Evolutionary conservation across 805 yeast species (phyloP).

Genomic region (Kodamaea fukazawae): DNA sequence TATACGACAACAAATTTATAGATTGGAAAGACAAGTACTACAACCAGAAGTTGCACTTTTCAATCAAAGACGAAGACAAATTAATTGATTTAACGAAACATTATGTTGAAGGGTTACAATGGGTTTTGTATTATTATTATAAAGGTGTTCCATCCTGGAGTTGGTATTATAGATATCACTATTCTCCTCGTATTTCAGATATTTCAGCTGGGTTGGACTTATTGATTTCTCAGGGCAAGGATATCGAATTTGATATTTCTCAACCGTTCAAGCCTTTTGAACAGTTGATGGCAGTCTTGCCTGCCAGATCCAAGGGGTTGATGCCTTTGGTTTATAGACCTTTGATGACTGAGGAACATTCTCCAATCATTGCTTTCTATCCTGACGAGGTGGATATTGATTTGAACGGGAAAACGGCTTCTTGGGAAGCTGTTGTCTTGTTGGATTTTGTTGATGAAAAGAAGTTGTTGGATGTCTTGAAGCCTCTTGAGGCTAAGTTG

Average conservation of each 20-base stretch:
- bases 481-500: conserved; percentile 58
- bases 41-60: conserved; percentile 71
- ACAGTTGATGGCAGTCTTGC: conserved; percentile 95
- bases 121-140: conserved; percentile 93
- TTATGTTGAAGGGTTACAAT: conserved; percentile 91
- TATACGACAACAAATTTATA: conserved; percentile 72
- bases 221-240: conserved; percentile 30
- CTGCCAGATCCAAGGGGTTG: conserved; percentile 80
- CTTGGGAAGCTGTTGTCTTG: conserved; percentile 97
- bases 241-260: conserved; percentile 62
- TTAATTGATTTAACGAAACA: conserved; percentile 67
- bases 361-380: conserved; percentile 88
- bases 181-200: conserved; percentile 93
- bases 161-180: conserved; percentile 89
- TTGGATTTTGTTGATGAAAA: conserved; percentile 87
- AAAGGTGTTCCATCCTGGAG: conserved; percentile 93
- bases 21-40: conserved; percentile 87
- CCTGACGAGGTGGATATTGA: conserved; percentile 87
- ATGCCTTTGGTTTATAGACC: conserved; percentile 77
- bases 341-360: conserved; percentile 78
- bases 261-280: conserved; percentile 88
- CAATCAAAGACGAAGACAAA: conserved; percentile 56
- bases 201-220: conserved; percentile 67
- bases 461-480: conserved; percentile 69
- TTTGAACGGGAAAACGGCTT: conserved; percentile 90